Percentiles rank a stretch among this genome's conserved stretches.
phyloP scores from a whole-genome alignment of 2,329 filamentous ascomycete genomes.

The Trichoderma atrobrunneum region DNA sequence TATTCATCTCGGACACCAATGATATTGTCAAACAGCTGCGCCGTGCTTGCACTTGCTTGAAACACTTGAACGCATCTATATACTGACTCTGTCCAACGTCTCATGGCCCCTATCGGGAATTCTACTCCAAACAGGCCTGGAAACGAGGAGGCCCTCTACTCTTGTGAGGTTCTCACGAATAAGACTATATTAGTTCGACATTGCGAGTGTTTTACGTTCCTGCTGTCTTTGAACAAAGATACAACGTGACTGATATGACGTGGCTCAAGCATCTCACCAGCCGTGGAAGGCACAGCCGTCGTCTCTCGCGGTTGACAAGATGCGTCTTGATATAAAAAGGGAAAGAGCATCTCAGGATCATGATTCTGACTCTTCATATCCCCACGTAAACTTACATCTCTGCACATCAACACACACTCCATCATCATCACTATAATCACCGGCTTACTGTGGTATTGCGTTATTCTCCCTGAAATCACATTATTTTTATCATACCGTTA shows the following conservation, averaged over 20 bases:
- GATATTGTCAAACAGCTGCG: not conserved
- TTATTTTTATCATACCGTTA: not conserved
- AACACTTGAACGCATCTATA: not conserved
- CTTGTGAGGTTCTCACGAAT: not conserved
- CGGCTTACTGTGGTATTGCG: not conserved
- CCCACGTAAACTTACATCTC: not conserved
- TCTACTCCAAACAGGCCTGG: not conserved
- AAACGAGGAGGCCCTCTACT: not conserved
- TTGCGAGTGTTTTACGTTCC: not conserved
- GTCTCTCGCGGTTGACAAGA: not conserved
- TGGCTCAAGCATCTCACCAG: not conserved
- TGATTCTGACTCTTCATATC: not conserved
- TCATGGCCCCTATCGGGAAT: not conserved
- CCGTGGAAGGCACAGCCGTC: not conserved
- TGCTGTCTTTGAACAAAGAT: not conserved
- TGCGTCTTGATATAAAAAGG: not conserved
- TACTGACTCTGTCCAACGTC: not conserved
- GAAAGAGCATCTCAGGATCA: not conserved
- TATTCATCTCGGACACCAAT: not conserved
- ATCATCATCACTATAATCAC: not conserved
- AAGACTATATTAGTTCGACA: not conserved
- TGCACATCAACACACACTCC: not conserved
- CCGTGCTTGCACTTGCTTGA: not conserved
- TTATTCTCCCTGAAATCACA: not conserved
- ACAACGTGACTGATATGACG: not conserved